These are phyloP conservation scores for Floccularia luteovirens DNA, from an alignment of 768 basidiomycete species.

Conservation along the genomic window DNA sequence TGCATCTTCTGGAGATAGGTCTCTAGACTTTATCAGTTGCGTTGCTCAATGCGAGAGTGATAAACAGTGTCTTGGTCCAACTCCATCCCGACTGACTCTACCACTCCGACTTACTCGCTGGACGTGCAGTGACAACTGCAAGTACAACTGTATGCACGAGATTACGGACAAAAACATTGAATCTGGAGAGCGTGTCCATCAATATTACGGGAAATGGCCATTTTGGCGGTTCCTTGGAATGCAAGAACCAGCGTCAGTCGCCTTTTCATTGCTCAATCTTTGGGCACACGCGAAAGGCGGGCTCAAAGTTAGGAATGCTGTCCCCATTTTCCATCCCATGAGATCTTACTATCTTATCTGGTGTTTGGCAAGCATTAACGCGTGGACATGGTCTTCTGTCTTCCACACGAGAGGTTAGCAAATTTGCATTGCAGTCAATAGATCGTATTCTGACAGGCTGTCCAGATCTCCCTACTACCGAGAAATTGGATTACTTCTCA, in stretches of 20 bases:
- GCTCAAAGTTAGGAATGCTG: slow-evolving; percentile 30
- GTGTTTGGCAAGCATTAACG: slow-evolving; percentile 71
- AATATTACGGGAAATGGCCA: slow-evolving; percentile 97
- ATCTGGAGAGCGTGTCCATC: slow-evolving; percentile 42
- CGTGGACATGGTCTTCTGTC: slow-evolving; percentile 88
- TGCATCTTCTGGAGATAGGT: slow-evolving; percentile 61
- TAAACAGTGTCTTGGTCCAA: slow-evolving; percentile 35
- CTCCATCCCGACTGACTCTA: slow-evolving; percentile 33
- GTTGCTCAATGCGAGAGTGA: slow-evolving; percentile 32
- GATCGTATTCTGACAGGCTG: slow-evolving; percentile 1
- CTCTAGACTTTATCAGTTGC: slow-evolving; percentile 46
- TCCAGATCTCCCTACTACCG: slow-evolving; percentile 73
- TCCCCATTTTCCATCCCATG: slow-evolving; percentile 62
- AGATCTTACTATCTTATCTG: slow-evolving; percentile 57
- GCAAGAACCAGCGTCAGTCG: slow-evolving; percentile 91
- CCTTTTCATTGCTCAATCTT: slow-evolving; percentile 85
- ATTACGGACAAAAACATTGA: slow-evolving; percentile 53
- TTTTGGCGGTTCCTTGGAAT: slow-evolving; percentile 85
- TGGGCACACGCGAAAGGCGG: slow-evolving; percentile 64
- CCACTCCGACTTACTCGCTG: slow-evolving; percentile 67
- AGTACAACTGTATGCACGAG: slow-evolving; percentile 82
- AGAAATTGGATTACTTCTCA: slow-evolving; percentile 93
- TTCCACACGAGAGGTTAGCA: slow-evolving; percentile 88
- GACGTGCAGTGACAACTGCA: slow-evolving; percentile 85
- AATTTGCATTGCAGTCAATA: not conserved